Percentiles rank a stretch among this genome's conserved stretches.
phyloP scores from a whole-genome alignment of 495 filamentous ascomycete genomes.

The Hypoxylon fuscum region DNA sequence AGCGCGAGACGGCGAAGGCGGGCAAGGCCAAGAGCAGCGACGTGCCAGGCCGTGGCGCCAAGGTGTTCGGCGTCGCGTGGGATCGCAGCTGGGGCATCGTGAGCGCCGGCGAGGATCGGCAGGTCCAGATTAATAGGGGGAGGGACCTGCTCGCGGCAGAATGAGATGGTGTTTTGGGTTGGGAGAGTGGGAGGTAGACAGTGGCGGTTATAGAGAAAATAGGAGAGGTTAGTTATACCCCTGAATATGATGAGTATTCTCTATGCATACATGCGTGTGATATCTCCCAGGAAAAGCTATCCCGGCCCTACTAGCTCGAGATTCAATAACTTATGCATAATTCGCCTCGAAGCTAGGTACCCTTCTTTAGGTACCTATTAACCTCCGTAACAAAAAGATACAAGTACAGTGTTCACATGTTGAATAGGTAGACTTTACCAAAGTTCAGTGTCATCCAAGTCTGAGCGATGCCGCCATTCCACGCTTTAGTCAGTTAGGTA shows the following conservation, averaged over 20 bases:
- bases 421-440: no score
- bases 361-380: no score
- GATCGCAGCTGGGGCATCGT: slow-evolving; percentile 86
- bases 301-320: no score
- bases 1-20: slow-evolving; percentile 67
- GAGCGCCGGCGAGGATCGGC: slow-evolving; percentile 89
- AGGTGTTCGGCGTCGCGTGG: slow-evolving; percentile 93
- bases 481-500: no score
- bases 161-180: not conserved
- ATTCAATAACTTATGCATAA: no score
- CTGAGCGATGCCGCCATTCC: no score
- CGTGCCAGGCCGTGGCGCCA: slow-evolving; percentile 64
- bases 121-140: slow-evolving; percentile 87
- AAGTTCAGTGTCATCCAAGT: no score
- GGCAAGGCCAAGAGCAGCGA: slow-evolving; percentile 71
- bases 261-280: not conserved
- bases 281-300: no score
- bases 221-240: slow-evolving; percentile 9
- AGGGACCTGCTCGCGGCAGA: slow-evolving; percentile 42
- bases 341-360: no score
- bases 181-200: not conserved
- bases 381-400: no score
- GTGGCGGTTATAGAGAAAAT: slow-evolving; percentile 8
- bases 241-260: slow-evolving; percentile 3
- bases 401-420: no score